Conservation (phyloP, 768 basidiomycete genomes). For the Vararia minispora region DNA sequence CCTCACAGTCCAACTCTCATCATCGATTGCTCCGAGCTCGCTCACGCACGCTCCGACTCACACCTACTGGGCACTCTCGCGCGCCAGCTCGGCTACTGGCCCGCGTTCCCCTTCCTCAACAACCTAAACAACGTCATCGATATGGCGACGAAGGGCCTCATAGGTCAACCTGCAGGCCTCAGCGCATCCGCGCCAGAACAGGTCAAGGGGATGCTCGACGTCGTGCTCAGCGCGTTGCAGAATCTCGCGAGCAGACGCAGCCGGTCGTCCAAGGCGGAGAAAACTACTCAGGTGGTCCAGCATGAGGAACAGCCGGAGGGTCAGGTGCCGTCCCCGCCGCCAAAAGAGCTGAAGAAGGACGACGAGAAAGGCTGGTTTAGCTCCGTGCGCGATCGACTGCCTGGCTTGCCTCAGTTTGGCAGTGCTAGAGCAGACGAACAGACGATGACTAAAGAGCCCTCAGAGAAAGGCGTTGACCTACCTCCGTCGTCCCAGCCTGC, state of each 20-base stretch:
- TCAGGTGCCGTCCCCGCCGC: too few relatives aligned
- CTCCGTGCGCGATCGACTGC: too few relatives aligned
- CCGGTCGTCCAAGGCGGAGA: too few relatives aligned
- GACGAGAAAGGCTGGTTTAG: too few relatives aligned
- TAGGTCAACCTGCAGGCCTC: constrained; percentile 91
- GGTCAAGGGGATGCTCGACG: constrained; percentile 72
- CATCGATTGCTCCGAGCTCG: constrained; percentile 78
- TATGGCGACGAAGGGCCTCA: constrained; percentile 86
- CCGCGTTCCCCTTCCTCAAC: constrained; percentile 76
- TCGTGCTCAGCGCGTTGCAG: constrained; percentile 63
- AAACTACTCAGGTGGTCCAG: constrained; percentile 29
- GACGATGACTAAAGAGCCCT: too few relatives aligned
- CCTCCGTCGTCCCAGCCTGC: too few relatives aligned
- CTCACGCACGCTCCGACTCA: constrained; percentile 57
- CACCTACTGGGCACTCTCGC: constrained; percentile 62
- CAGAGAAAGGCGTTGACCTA: too few relatives aligned
- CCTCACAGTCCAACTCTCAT: constrained; percentile 30
- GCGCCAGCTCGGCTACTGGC: constrained; percentile 79
- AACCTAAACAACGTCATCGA: constrained; percentile 79
- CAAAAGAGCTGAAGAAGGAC: constrained; percentile 26
- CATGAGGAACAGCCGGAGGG: constrained; percentile 26
- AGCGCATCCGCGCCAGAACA: constrained; percentile 72
- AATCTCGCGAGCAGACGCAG: constrained; percentile 44
- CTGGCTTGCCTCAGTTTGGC: too few relatives aligned
- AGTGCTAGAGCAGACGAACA: too few relatives aligned